These are phyloP conservation scores for Gaertneriomyces semiglobifer DNA, from an alignment of 192 early-diverging fungal species.

Conservation along the genomic window DNA sequence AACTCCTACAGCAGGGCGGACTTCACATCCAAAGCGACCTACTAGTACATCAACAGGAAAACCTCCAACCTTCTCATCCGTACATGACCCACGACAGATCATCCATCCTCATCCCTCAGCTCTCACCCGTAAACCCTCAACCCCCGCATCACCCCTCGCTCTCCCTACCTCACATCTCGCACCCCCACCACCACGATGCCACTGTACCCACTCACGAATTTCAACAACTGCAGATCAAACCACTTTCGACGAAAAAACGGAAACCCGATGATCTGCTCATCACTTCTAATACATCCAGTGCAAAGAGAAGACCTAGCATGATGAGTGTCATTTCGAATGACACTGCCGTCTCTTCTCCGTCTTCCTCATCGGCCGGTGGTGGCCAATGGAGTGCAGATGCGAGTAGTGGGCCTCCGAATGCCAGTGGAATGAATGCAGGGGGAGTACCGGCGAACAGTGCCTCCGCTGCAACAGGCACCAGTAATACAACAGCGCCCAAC, in stretches of 20 bases:
- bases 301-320: no score
- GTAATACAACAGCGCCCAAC: background rate
- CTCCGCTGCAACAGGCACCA: conserved; percentile 1
- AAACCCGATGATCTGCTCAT: background rate
- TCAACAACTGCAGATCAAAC: background rate
- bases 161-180: background rate
- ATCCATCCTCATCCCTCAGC: background rate
- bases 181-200: background rate
- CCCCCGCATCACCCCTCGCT: background rate
- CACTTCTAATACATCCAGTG: no score
- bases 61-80: background rate
- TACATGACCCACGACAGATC: background rate
- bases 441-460: no score
- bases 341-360: no score
- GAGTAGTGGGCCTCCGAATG: no score
- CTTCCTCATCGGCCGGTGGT: no score
- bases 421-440: no score
- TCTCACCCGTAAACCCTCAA: background rate
- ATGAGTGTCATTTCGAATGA: no score
- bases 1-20: background rate
- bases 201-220: background rate
- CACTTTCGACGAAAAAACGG: background rate
- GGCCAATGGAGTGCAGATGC: no score
- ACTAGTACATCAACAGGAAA: background rate
- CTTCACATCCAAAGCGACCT: background rate